Evolutionary conservation across 164 flowering plant species (phyloP), one percentile per base, ranked within the genome.

Genomic region (Tetracentron sinense): DNA sequence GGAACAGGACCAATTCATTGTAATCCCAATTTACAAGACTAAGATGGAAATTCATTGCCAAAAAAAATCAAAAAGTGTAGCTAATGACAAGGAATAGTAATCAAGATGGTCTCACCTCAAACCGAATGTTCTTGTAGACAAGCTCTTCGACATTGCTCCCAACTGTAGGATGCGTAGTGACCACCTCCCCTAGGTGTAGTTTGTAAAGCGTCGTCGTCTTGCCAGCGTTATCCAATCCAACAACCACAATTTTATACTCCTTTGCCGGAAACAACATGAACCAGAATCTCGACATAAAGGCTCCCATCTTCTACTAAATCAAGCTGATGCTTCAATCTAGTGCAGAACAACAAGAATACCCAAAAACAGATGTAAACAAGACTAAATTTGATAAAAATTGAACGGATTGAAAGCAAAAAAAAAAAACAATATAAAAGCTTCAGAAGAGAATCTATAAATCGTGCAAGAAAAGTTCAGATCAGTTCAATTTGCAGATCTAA

Each of bases 71-170:
- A 33, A 33, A 33, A 33, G 38, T 33, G 38, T 33, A 33, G 4
- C 38, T 4, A 33, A 33, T 33, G 8, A 33, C n/a, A 33, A 33
- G 8, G 8, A 33, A 33, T 8, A 33, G 38, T 33, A 4, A 8
- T 8, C 4, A 8, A 33, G 8, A 33, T 33, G 38, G 6, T 8
- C 65, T 56, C 53, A 93, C 98, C 98, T 90, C 98, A 49, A 93
- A 93, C 27, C 98, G 86, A 30, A 94, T 94, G 68, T 94, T 94
- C 78, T 94, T 94, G 66, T 94, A 94, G 21, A 91, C 95, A 57
- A 94, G 82, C 75, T 94, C 98, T 70, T 94, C 98, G 0, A 94
- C 98, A 61, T 94, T 94, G 83, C 98, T 94, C 11, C 98, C 98
- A 29, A 94, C 98, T 0, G 98, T 94, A 11, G 98, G 97, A 72